Percentiles rank a stretch among this genome's conserved stretches.
Conservation (phyloP, 2,329 filamentous ascomycete species). For the Zymoseptoria pseudotritici region DNA sequence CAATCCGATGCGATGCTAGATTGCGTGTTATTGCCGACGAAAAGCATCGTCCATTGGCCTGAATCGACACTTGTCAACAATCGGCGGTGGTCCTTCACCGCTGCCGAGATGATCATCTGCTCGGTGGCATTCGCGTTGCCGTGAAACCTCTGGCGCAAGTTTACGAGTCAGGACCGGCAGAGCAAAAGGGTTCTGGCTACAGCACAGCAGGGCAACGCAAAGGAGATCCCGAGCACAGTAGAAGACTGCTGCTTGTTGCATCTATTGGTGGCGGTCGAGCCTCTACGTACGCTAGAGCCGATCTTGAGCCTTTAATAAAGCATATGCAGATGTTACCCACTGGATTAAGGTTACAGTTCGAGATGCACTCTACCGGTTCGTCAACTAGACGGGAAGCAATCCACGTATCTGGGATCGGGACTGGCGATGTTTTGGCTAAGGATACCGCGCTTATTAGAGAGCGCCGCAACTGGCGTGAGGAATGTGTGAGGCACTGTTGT, state of each 20-base stretch:
- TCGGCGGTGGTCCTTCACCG: not conserved
- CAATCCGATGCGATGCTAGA: not conserved
- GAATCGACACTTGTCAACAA: not conserved
- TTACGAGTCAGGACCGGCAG: not conserved
- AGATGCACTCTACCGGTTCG: not conserved
- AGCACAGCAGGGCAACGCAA: not conserved
- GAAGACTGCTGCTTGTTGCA: not conserved
- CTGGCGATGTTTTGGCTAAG: not conserved
- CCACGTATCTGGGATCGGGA: not conserved
- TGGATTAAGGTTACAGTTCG: not conserved
- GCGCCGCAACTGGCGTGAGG: not conserved
- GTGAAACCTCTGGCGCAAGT: not conserved
- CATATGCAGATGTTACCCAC: not conserved
- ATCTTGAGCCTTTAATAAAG: not conserved
- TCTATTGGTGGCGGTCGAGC: not conserved
- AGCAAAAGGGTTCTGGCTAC: not conserved
- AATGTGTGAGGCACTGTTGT: not conserved
- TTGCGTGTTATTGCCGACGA: not conserved
- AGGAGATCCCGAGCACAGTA: not conserved
- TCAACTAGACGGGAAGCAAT: not conserved
- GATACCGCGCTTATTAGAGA: no score
- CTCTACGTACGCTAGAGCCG: not conserved
- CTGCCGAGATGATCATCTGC: not conserved
- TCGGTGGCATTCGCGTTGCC: not conserved
- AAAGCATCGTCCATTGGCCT: not conserved